Evolutionary conservation across 257 asterid genomes (phyloP), one percentile per base, ranked within the genome.

Genomic region (Primulina tabacum): DNA sequence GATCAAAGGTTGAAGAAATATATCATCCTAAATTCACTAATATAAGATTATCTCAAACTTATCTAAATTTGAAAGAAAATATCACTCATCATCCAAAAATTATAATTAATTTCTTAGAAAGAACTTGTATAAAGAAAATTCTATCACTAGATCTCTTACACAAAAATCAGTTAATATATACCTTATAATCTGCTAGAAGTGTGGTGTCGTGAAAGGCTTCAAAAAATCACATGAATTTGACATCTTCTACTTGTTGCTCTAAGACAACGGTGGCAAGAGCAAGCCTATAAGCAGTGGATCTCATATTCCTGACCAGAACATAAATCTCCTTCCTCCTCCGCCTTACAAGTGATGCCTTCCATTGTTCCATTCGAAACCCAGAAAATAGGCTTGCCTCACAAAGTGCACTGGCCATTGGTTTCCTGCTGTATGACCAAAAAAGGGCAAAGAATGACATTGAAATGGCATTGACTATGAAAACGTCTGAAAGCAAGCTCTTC

Each of bases 281-380:
- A 79, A 90, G 96, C 78, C 92, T 82, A 73, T 89, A 93, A 11
- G 95, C 84, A 7, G 96, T 90, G 62, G 96, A 90, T 78, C 95
- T 86, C 83, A 89, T 78, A 81, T 93, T 93, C 81, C 97, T 84
- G 35, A 89, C 99, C 65, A 89, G 80, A 32, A 93, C 96, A 76
- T 83, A 93, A n/a, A 89, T 87, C 79, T 87, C 92, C 82, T 85
- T 82, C 81, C 76, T 82, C 81, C 76, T 81, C 82, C 74, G 83
- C 71, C 73, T 76, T 30, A 32, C 75, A 12, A 86, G 73, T 38
- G 75, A 60, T 21, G 72, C 79, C 66, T 77, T 84, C 97, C 96
- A 88, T 69, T 94, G 99, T 73, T 82, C 95, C 75, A 78, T 78
- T 71, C 96, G 82, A 24, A 89, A 83, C 68, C 56, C 72, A 73